phyloP scores from a whole-genome alignment of 768 basidiomycete genomes.

The Lactarius indigo region DNA sequence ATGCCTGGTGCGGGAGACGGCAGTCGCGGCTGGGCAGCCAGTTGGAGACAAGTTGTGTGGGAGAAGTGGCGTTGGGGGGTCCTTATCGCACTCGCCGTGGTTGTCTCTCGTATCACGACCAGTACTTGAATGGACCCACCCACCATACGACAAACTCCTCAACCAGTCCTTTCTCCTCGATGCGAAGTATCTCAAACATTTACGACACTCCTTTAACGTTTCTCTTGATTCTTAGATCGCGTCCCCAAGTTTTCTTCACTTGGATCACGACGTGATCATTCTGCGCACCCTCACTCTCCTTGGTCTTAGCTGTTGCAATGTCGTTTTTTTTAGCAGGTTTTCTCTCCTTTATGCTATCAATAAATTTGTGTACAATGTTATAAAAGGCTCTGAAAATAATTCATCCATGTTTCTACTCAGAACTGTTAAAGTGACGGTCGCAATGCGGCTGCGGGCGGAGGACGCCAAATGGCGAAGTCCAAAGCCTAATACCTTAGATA shows the following conservation, averaged over 20 bases:
- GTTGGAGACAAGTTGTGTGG: conserved; percentile 65
- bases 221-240: conserved; percentile 13
- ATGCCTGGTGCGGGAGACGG: conserved; percentile 26
- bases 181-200: conserved; percentile 15
- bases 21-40: conserved; percentile 50
- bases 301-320: conserved; percentile 10
- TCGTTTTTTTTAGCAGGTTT: conserved; percentile 18
- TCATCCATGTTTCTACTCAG: not conserved
- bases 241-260: not conserved
- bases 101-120: conserved; percentile 73
- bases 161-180: not conserved
- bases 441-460: not conserved
- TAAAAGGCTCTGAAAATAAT: conserved; percentile 14
- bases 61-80: conserved; percentile 87
- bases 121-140: conserved; percentile 19
- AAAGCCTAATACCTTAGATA: not conserved
- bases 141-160: not conserved
- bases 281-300: conserved; percentile 11
- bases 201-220: conserved; percentile 22
- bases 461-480: not conserved
- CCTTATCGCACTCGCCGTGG: conserved; percentile 69
- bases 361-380: conserved; percentile 20
- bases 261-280: conserved; percentile 18
- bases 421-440: not conserved
- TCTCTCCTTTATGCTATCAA: conserved; percentile 20